These are phyloP conservation scores for Tirmania nivea DNA, from an alignment of 495 filamentous ascomycete species.

Conservation along the genomic window DNA sequence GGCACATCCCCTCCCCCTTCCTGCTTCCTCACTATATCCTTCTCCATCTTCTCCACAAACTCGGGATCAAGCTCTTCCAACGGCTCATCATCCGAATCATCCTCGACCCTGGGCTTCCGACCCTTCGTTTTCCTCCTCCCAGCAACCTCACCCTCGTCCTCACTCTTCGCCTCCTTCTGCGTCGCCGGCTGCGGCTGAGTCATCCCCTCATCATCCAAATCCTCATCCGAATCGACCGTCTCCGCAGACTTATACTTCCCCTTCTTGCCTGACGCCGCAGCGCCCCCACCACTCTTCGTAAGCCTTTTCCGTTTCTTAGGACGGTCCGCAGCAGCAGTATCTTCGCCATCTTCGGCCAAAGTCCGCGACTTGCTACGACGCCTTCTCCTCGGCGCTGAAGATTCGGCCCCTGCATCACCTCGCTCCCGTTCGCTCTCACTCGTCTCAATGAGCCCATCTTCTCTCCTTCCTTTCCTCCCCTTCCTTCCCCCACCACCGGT, in stretches of 20 bases:
- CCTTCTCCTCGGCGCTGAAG: conserved; percentile 17
- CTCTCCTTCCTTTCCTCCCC: conserved; percentile 25
- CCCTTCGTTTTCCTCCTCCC: conserved; percentile 1
- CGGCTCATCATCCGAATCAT: conserved; percentile 9
- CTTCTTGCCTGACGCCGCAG: conserved; percentile 15
- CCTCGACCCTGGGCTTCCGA: conserved; percentile 7
- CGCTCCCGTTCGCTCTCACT: conserved; percentile 30
- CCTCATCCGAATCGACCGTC: conserved; percentile 54
- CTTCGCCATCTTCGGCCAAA: conserved; percentile 31
- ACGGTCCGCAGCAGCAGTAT: conserved; percentile 16
- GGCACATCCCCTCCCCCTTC: background rate
- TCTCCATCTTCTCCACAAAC: conserved; percentile 9
- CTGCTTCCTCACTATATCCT: conserved; percentile 2
- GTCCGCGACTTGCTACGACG: conserved; percentile 17
- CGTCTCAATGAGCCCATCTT: conserved; percentile 50
- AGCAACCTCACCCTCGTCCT: conserved; percentile 22
- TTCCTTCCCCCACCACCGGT: conserved; percentile 24
- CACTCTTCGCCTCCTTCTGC: conserved; percentile 22
- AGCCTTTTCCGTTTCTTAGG: conserved; percentile 37
- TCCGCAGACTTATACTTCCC: conserved; percentile 61
- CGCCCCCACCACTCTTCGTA: conserved; percentile 21
- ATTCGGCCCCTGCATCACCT: conserved; percentile 22
- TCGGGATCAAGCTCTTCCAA: conserved; percentile 10
- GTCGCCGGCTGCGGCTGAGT: conserved; percentile 5
- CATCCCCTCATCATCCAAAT: conserved; percentile 27